These are phyloP conservation scores for Asterophora parasitica DNA, from an alignment of 768 basidiomycete genomes.

Conservation along the genomic window DNA sequence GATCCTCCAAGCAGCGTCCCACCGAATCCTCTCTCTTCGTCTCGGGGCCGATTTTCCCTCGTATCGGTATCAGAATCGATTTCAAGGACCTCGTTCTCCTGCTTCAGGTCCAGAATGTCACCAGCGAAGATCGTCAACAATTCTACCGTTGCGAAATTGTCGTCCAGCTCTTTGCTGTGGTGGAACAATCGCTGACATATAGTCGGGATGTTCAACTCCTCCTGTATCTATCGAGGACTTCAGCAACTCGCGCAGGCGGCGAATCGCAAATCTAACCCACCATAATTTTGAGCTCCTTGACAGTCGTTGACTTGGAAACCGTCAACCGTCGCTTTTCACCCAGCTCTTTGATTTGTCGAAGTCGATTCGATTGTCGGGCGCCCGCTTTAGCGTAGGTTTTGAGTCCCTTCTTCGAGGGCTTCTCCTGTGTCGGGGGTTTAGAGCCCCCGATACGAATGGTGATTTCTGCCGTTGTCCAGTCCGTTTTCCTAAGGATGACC, in stretches of 20 bases:
- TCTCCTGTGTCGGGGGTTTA: conserved; percentile 12
- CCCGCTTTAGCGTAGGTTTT: conserved; percentile 33
- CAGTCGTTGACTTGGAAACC: conserved; percentile 59
- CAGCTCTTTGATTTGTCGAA: conserved; percentile 51
- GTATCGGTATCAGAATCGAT: conserved; percentile 48
- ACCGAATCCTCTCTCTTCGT: conserved; percentile 66
- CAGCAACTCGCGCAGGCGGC: conserved; percentile 1
- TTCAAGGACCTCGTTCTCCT: conserved; percentile 58
- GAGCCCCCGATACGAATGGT: conserved; percentile 41
- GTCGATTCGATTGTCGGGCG: conserved; percentile 64
- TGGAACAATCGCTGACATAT: conserved; percentile 73
- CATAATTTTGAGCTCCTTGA: conserved; percentile 76
- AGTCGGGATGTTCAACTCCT: conserved; percentile 60
- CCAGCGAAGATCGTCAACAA: conserved; percentile 49
- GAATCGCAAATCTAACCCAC: conserved; percentile 33
- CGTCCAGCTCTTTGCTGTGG: conserved; percentile 56
- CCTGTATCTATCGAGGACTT: conserved; percentile 46
- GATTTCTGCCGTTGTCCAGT: conserved; percentile 60
- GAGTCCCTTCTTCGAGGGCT: conserved; percentile 12
- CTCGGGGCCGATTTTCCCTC: conserved; percentile 41
- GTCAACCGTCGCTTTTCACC: conserved; percentile 47
- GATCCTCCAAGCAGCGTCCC: conserved; percentile 62
- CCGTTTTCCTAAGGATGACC: conserved; percentile 36
- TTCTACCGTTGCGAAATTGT: conserved; percentile 54
- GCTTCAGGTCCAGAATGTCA: conserved; percentile 62